Percentiles rank a stretch among this genome's conserved stretches.
phyloP scores from a whole-genome alignment of 306 rosid species.

The Acmispon strigosus region DNA sequence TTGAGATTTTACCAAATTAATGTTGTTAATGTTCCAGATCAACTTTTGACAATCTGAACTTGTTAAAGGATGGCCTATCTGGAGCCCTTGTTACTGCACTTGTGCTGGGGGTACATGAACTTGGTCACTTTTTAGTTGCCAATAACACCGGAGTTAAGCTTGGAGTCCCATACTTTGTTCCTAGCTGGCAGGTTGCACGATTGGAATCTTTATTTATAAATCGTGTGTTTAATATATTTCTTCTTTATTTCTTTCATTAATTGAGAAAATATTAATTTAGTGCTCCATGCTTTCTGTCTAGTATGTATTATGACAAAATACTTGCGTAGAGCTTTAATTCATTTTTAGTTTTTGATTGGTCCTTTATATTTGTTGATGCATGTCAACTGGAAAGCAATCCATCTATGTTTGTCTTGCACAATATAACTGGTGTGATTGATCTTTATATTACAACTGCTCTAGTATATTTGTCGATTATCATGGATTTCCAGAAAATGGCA shows the following conservation, averaged over 20 bases:
- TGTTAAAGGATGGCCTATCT: constrained; percentile 82
- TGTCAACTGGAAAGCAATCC: background rate
- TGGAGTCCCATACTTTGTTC: constrained; percentile 89
- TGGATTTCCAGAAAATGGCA: background rate
- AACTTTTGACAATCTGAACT: constrained; percentile 75
- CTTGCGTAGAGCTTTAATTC: background rate
- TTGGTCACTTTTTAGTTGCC: constrained; percentile 70
- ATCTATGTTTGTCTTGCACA: constrained; percentile 1
- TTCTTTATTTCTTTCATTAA: background rate
- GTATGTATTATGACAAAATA: background rate
- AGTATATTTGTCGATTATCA: background rate
- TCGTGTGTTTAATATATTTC: background rate
- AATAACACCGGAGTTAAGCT: constrained; percentile 57
- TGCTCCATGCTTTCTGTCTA: constrained; percentile 14
- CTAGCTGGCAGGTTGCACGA: constrained; percentile 95
- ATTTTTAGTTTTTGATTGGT: background rate
- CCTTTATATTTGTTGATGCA: background rate
- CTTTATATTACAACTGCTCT: background rate
- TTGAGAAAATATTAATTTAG: background rate
- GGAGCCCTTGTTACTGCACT: constrained; percentile 85
- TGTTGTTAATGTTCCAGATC: constrained; percentile 58
- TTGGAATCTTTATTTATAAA: constrained; percentile 3
- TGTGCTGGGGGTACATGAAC: constrained; percentile 75
- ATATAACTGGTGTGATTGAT: background rate
- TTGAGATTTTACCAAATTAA: constrained; percentile 25